Evolutionary conservation across 1,139 yeast species (phyloP).

Genomic region (Magnusiomyces paraingens): DNA sequence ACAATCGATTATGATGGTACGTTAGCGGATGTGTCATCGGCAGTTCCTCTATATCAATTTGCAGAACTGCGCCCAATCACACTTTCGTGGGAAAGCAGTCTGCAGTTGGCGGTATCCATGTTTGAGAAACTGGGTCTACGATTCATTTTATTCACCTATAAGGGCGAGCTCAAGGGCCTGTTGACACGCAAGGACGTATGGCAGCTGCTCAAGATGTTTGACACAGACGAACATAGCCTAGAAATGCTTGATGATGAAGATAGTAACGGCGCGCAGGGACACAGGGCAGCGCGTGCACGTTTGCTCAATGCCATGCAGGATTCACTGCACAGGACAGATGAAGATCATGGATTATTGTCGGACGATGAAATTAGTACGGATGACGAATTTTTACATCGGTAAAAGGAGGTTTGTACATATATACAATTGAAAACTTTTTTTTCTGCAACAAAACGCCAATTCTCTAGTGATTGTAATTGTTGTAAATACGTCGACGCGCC

Average conservation of each 20-base stretch:
- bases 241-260: conserved; percentile 12
- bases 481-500: too few relatives aligned
- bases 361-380: conserved; percentile 10
- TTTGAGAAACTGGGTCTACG: conserved; percentile 51
- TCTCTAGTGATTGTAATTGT: too few relatives aligned
- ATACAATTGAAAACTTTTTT: too few relatives aligned
- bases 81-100: conserved; percentile 26
- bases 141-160: conserved; percentile 47
- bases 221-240: conserved; percentile 2
- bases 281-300: conserved; percentile 14
- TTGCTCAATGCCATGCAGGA: conserved; percentile 12
- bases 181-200: conserved; percentile 64
- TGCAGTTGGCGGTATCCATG: conserved; percentile 44
- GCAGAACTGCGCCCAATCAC: conserved; percentile 31
- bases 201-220: conserved; percentile 35
- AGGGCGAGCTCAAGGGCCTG: conserved; percentile 41
- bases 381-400: too few relatives aligned
- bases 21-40: conserved; percentile 7
- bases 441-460: too few relatives aligned
- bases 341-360: conserved; percentile 12
- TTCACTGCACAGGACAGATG: conserved; percentile 15
- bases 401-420: too few relatives aligned
- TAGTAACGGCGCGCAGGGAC: conserved; percentile 5
- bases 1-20: conserved; percentile 2
- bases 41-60: conserved; percentile 21